A percentile compares a stretch with the other conserved stretches of the same genome.
Conservation (phyloP, 176 grass and related monocot species). For the Phoenix roebelenii region DNA sequence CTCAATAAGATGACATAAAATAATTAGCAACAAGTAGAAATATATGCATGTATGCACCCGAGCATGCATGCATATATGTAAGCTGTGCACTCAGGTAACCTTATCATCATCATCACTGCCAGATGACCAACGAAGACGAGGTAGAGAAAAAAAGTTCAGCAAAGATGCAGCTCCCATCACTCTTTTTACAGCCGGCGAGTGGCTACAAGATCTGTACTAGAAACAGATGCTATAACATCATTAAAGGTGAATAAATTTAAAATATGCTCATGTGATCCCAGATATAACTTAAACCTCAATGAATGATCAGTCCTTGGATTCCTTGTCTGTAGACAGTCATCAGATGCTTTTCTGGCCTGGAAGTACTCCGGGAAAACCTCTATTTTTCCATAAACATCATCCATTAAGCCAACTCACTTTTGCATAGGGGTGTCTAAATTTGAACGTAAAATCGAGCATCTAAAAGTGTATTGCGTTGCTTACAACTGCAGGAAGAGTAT, state of each 20-base stretch:
- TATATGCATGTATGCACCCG: neutral
- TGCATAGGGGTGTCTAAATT: no score
- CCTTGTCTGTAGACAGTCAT: conserved; percentile 29
- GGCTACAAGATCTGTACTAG: conserved; percentile 25
- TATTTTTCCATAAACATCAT: conserved; percentile 71
- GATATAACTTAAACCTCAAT: conserved; percentile 40
- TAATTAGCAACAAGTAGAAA: neutral
- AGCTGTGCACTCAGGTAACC: conserved; percentile 19
- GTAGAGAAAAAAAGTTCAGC: conserved; percentile 56
- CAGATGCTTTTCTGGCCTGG: conserved; percentile 32
- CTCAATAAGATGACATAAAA: neutral
- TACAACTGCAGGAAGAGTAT: no score
- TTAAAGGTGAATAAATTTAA: conserved; percentile 1
- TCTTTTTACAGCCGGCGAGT: conserved; percentile 54
- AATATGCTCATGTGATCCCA: neutral
- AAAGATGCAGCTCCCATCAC: conserved; percentile 73
- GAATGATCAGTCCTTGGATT: conserved; percentile 33
- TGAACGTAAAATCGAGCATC: no score
- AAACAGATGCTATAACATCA: conserved; percentile 7
- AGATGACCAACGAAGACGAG: conserved; percentile 60
- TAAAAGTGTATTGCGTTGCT: no score
- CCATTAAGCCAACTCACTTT: conserved; percentile 32
- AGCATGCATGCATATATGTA: neutral
- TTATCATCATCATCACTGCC: conserved; percentile 66
- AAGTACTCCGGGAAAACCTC: conserved; percentile 83